These are phyloP conservation scores for Spergularia bocconei DNA, from an alignment of 148 eudicot species.

Conservation along the genomic window DNA sequence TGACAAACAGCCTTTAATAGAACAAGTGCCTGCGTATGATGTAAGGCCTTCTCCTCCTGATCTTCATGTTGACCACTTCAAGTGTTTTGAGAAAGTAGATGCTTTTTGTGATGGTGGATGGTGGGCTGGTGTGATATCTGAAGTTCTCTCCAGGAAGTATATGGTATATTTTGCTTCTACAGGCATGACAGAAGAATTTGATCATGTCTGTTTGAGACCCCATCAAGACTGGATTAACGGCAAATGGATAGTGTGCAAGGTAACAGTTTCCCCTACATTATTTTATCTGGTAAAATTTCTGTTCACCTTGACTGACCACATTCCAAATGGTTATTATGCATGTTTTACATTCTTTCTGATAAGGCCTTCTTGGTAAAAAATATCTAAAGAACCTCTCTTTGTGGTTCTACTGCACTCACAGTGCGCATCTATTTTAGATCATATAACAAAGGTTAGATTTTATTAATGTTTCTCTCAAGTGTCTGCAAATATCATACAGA, in stretches of 20 bases:
- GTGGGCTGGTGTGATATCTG: conserved; percentile 72
- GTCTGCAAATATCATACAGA: no score
- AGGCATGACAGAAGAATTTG: conserved; percentile 39
- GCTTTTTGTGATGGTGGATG: conserved; percentile 65
- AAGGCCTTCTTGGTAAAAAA: no score
- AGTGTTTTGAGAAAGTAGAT: conserved; percentile 57
- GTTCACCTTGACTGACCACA: background rate
- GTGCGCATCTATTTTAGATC: no score
- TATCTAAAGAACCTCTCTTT: no score
- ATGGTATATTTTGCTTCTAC: conserved; percentile 46
- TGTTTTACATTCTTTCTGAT: no score
- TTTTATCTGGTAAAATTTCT: no score
- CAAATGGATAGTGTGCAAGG: conserved; percentile 53
- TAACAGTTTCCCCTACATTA: background rate
- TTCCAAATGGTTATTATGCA: no score
- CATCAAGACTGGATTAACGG: conserved; percentile 77
- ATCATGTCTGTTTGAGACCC: conserved; percentile 46
- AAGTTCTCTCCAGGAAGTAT: conserved; percentile 41
- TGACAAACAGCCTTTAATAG: conserved; percentile 39
- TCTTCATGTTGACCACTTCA: conserved; percentile 29
- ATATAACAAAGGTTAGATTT: no score
- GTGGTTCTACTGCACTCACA: no score
- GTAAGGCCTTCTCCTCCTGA: conserved; percentile 68
- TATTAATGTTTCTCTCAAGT: no score
- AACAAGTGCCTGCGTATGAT: conserved; percentile 42